Evolutionary conservation across 2,329 filamentous ascomycete species (phyloP), one percentile per base, ranked within the genome.

Genomic region (Cytospora chrysosperma): DNA sequence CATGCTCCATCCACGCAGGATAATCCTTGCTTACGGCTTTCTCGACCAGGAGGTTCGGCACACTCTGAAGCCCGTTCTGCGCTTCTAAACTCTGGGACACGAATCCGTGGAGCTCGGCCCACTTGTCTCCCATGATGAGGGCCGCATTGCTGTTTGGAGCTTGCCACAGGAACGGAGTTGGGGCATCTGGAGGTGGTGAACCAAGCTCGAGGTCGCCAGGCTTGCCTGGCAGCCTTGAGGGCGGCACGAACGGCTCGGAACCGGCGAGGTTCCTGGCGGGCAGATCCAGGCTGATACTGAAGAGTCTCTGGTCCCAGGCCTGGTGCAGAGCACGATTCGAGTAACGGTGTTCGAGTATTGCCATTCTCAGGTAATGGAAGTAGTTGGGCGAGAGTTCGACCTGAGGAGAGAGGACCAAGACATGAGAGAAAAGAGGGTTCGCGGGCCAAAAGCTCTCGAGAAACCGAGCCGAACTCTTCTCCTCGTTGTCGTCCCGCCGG

Each of bases 381-480:
- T 92, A 98, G 1, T 90, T 84, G 1, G 88, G 87, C 0, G 91
- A 90, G 0, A 98, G 76, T 73, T 98, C 91, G 1, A 84, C 85
- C 68, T 96, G 88, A 1, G 93, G 86, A 6, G 92, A 93, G 7
- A 99, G 83, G 2, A 97, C 77, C n/a, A 99, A 81, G 2, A 97
- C 85, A 73, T 97, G 92, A 12, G 88, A 88, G 59, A 85, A 76
- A 2, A 75, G 73, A 6, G 86, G 80, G 63, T 86, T 80, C 3
- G 80, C 77, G 2, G 95, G 93, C 82, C 93, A 98, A 74, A 96
- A 97, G 0, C 91, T 90, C 77, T 98, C 93, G 6, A 97, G 78
- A 64, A 94, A 91, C 27, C 89, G 87, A 19, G 89, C 80, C 0
- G 92, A 88, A 62, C 89, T 88, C 69, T 93, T 88, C 67, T 90